Conservation (phyloP, 2,329 filamentous ascomycete species). For the Colletotrichum kahawae region DNA sequence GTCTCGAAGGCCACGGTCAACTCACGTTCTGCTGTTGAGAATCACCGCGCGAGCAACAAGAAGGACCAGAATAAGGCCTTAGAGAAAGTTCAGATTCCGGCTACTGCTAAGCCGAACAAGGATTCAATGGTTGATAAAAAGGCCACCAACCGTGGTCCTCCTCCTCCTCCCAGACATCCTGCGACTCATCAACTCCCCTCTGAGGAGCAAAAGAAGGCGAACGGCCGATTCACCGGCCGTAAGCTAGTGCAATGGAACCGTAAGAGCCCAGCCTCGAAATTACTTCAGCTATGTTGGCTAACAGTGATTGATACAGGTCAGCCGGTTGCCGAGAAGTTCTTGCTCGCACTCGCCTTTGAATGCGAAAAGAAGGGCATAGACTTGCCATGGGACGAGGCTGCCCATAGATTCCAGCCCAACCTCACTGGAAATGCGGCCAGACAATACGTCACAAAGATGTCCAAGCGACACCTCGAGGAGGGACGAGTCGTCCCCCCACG, state of each 20-base stretch:
- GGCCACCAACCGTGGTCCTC: background rate
- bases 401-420: background rate
- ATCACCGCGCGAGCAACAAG: background rate
- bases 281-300: background rate
- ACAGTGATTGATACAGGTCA: background rate
- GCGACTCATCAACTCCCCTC: background rate
- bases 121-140: background rate
- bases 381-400: background rate
- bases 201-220: background rate
- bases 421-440: background rate
- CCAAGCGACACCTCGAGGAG: background rate
- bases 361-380: background rate
- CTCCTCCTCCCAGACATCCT: background rate
- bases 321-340: background rate
- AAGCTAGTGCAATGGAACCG: background rate
- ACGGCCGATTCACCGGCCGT: background rate
- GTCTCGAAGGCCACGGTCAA: background rate
- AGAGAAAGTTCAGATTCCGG: background rate
- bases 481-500: background rate
- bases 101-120: rapidly evolving
- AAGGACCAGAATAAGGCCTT: rapidly evolving
- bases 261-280: background rate
- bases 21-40: background rate
- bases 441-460: background rate
- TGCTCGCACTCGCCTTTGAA: background rate